Evolutionary conservation across 257 asterid species (phyloP), one percentile per base, ranked within the genome.

Genomic region (Penstemon eatonii): DNA sequence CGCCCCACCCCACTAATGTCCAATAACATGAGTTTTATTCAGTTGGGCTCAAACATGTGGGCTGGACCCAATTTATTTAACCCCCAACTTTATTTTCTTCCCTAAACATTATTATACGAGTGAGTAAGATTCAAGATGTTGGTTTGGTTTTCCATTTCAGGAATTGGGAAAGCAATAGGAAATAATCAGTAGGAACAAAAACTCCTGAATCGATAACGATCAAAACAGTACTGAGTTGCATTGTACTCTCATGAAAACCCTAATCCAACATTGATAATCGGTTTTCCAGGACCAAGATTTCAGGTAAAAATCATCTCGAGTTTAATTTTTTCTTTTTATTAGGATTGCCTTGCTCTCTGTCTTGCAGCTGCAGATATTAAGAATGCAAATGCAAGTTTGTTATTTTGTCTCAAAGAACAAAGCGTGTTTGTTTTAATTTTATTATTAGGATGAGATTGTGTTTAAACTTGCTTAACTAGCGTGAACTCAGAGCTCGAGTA

Each of bases 171-270:
- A 13, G 45, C 5, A 37, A 25, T 25, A 57, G 46, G 46, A 47
- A 15, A 37, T 1, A 41, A 36, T n/a, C 25, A 37, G 50, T 69
- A 9, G 66, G 56, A 71, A 54, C 56, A 56, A 60, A 52, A 33
- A 12, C 13, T 55, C 57, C 70, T 11, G 52, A 66, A 42, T 51
- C 59, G 45, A 56, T 46, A 25, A 25, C 7, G 67, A 73, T 6
- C 56, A 54, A 57, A 63, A 54, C 33, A 56, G 56, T 45, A 18
- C 59, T 55, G 57, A 64, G 66, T 18, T 36, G 5, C 9, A 60
- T 37, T 10, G 6, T 12, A 11, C 12, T 66, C 63, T 33, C 62
- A 33, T 53, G 56, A 62, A 46, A 74, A 25, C 64, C 73, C 69
- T 67, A 63, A 73, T 58, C 57, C 56, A n/a, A 7, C 51, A 15